Percentiles rank a stretch among this genome's conserved stretches.
Conservation (phyloP, 768 basidiomycete species). For the Kwoniella botswanensis region DNA sequence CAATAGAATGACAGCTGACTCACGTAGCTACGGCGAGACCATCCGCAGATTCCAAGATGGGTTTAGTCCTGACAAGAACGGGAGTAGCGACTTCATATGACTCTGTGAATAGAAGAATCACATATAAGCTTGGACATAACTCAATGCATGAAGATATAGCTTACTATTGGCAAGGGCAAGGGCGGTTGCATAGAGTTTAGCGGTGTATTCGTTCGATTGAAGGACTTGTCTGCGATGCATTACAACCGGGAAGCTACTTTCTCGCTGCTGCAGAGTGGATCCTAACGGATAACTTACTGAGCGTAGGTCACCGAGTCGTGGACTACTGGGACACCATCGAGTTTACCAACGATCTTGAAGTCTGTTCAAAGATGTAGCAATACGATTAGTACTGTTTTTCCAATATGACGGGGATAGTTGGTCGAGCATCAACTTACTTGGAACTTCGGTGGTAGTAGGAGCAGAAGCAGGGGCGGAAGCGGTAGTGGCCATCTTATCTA, state of each 20-base stretch:
- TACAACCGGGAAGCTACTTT: no score
- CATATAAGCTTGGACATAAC: background rate
- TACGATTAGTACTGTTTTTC: background rate
- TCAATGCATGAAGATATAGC: constrained; percentile 6
- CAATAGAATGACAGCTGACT: constrained; percentile 16
- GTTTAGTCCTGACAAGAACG: constrained; percentile 49
- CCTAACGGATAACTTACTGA: constrained; percentile 39
- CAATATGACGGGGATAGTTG: background rate
- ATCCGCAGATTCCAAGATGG: constrained; percentile 52
- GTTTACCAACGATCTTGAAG: constrained; percentile 53
- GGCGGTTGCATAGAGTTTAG: constrained; percentile 48
- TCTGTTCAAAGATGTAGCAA: constrained; percentile 25
- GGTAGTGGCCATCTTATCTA: constrained; percentile 18
- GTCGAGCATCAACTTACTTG: constrained; percentile 15
- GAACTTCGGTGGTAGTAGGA: constrained; percentile 2
- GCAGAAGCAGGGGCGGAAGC: constrained; percentile 7
- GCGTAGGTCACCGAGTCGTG: constrained; percentile 54
- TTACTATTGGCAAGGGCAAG: constrained; percentile 48
- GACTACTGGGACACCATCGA: constrained; percentile 53
- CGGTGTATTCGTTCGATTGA: constrained; percentile 47
- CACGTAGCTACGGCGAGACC: constrained; percentile 55
- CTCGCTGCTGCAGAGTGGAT: no score
- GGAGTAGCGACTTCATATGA: constrained; percentile 55
- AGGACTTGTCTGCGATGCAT: constrained; percentile 37
- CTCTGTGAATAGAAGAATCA: constrained; percentile 30